Evolutionary conservation across 192 early-diverging fungal species (phyloP).

Genomic region (Lunasporangiospora selenospora): DNA sequence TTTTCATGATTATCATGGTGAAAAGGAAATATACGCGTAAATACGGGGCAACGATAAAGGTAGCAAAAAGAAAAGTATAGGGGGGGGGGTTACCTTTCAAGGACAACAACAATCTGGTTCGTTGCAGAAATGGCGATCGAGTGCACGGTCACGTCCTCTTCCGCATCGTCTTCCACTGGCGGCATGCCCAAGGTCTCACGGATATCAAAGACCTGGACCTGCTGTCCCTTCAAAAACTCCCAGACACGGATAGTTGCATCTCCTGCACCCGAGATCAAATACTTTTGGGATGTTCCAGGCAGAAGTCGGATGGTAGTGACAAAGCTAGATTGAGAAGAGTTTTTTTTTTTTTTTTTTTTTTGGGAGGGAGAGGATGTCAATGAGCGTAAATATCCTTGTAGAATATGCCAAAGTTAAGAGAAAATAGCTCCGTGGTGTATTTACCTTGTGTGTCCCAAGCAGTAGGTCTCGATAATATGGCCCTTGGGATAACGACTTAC

Average conservation of each 20-base stretch:
- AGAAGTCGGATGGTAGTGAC: constrained; percentile 70
- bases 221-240: constrained; percentile 67
- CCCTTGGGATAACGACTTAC: constrained; percentile 90
- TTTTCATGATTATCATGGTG: neutral
- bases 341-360: neutral
- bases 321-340: constrained; percentile 56
- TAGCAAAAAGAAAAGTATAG: neutral
- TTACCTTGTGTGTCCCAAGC: constrained; percentile 91
- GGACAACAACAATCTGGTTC: constrained; percentile 52
- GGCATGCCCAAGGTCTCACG: constrained; percentile 45
- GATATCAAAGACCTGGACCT: constrained; percentile 74
- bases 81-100: constrained; percentile 50
- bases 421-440: neutral
- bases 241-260: constrained; percentile 83
- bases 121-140: constrained; percentile 43
- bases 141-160: constrained; percentile 39
- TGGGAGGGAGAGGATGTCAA: neutral
- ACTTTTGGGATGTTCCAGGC: constrained; percentile 56
- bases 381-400: neutral
- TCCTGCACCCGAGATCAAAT: constrained; percentile 83
- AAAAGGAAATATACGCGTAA: too few relatives aligned
- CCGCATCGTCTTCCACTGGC: constrained; percentile 27
- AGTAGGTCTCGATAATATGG: constrained; percentile 89
- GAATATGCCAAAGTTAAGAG: neutral
- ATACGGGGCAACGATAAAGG: too few relatives aligned